Percentiles rank a stretch among this genome's conserved stretches.
phyloP scores from a whole-genome alignment of 1,139 yeast species.

The Suhomyces bokatorum region DNA sequence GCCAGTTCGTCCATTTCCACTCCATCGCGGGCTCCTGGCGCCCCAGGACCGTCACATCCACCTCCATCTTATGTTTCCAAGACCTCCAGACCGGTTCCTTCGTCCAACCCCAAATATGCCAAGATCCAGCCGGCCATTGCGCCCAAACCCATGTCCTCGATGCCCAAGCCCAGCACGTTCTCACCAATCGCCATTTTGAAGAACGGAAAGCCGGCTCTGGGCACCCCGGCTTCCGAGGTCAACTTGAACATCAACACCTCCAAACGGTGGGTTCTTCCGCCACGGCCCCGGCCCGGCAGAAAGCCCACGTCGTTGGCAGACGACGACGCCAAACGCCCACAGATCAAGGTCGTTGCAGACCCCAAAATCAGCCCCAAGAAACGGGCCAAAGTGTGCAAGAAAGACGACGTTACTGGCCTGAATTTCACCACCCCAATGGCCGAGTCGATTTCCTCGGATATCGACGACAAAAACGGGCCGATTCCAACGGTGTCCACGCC shows the following conservation, averaged over 20 bases:
- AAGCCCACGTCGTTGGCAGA: slow-evolving; percentile 33
- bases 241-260: slow-evolving; percentile 47
- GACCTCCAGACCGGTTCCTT: not conserved
- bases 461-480: not conserved
- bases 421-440: slow-evolving; percentile 5
- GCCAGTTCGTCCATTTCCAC: not conserved
- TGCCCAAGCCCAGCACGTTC: slow-evolving; percentile 27
- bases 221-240: slow-evolving; percentile 15
- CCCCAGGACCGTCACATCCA: not conserved
- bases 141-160: slow-evolving; percentile 35
- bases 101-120: slow-evolving; percentile 26
- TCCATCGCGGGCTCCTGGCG: not conserved
- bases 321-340: slow-evolving; percentile 13
- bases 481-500: not conserved
- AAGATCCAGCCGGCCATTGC: slow-evolving; percentile 47
- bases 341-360: not conserved
- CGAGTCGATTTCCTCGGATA: not conserved
- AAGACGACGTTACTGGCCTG: slow-evolving; percentile 7
- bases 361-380: slow-evolving; percentile 14
- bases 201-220: slow-evolving; percentile 15
- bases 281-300: slow-evolving; percentile 64
- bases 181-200: slow-evolving; percentile 17
- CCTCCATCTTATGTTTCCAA: not conserved
- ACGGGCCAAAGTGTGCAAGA: slow-evolving; percentile 13
- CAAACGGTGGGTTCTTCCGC: slow-evolving; percentile 64